Conservation (phyloP, 2,329 filamentous ascomycete genomes). For the Trichoderma sp. region DNA sequence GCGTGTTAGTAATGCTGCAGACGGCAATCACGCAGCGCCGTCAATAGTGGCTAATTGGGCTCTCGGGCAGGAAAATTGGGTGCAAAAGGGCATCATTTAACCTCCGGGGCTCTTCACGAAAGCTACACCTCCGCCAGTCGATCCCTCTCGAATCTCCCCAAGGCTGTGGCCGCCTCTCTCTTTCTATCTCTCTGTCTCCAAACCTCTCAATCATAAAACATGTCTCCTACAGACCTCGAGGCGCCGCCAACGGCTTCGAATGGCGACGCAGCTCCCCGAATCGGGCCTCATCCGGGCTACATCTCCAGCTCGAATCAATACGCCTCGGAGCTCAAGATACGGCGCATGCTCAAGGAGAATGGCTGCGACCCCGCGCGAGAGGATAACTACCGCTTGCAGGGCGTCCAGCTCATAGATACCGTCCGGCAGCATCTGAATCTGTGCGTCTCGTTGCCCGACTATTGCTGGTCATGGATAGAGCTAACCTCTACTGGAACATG, state of each 20-base stretch:
- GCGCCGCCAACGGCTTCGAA: slow-evolving; percentile 16
- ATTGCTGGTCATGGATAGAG: neutral
- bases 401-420: slow-evolving; percentile 84
- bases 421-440: slow-evolving; percentile 76
- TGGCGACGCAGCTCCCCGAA: slow-evolving; percentile 24
- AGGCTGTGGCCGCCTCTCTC: neutral
- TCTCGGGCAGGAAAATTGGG: neutral
- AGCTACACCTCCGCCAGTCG: neutral
- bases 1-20: neutral
- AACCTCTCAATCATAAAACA: neutral
- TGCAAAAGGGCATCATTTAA: neutral
- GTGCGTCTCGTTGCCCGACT: slow-evolving; percentile 47
- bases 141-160: neutral
- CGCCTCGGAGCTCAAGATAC: slow-evolving; percentile 76
- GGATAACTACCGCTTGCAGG: slow-evolving; percentile 76
- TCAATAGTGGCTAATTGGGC: neutral
- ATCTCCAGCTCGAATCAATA: slow-evolving; percentile 63
- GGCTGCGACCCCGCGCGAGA: slow-evolving; percentile 75
- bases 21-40: neutral
- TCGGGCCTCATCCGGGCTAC: slow-evolving; percentile 48
- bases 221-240: slow-evolving; percentile 16
- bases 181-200: neutral
- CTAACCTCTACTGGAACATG: neutral
- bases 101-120: neutral
- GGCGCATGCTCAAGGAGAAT: slow-evolving; percentile 66